Evolutionary conservation across 139 green algal species (phyloP), one percentile per base, ranked within the genome.

Genomic region (Chlorella sp.): DNA sequence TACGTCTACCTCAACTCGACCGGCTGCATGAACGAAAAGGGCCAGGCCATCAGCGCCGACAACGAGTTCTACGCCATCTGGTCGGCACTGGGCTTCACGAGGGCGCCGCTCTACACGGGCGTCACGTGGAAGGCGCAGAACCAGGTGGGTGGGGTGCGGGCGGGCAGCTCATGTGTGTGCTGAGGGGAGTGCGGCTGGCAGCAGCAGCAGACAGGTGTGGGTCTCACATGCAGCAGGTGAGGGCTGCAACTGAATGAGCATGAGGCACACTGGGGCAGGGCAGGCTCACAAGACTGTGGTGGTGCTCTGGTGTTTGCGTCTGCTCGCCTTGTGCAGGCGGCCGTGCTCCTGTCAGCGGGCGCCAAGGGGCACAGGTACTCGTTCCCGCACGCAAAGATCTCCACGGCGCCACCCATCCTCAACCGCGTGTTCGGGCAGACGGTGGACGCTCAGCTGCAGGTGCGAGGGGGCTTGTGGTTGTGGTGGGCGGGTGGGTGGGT

Each of bases 1-100:
- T 96, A 95, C 74, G 74, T 96, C 32, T 96, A 96, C 85, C 91
- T 96, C 70, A 94, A 96, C 82, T 93, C 86, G n/a, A 89, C 82
- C 1, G 91, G 86, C 36, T 90, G 84, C 84, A 84, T 86, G 63
- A 89, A 89, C 49, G 84, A 89, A 42, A 80, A 85, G 75, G 76
- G 73, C 23, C 67, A 77, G 51, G 73, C 69, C 30, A 69, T 75
- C 29, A 36, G 36, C 10, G 80, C 80, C 17, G 84, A 89, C 72
- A 87, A 89, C 36, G 84, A 89, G 74, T 89, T 89, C 72, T 89
- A 87, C 31, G 84, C 84, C n/a, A 89, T 89, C 55, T 89, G 84
- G 84, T 78, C 84, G 24, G 84, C 84, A 29, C 72, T 89, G 29
- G 84, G 84, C 61, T 89, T 89, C 76, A 89, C 84, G 27, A 78